These are phyloP conservation scores for Austropuccinia psidii DNA, from an alignment of 1,284 basidiomycete species.

Conservation along the genomic window DNA sequence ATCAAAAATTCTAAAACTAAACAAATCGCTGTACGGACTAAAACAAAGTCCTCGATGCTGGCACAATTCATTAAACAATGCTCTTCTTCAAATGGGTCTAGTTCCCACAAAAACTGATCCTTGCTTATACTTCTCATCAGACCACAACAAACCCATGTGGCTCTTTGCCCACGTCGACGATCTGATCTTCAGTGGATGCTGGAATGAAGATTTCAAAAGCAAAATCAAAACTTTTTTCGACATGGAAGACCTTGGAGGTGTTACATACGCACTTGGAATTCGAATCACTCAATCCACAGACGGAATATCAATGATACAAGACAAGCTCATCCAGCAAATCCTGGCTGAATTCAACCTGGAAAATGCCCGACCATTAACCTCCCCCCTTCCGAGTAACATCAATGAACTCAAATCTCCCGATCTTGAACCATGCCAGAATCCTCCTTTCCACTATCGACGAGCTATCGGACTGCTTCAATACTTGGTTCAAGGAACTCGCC, in stretches of 20 bases:
- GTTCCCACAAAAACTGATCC: neutral
- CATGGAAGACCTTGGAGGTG: neutral
- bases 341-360: neutral
- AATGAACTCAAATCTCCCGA: neutral
- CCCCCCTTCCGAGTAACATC: neutral
- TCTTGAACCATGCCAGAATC: neutral
- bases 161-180: neutral
- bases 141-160: neutral
- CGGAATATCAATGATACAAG: neutral
- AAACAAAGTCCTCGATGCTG: neutral
- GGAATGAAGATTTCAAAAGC: neutral
- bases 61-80: neutral
- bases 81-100: neutral
- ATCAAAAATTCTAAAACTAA: neutral
- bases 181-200: neutral
- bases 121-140: neutral
- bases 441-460: neutral
- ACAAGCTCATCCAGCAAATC: neutral
- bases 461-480: neutral
- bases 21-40: neutral
- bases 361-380: neutral
- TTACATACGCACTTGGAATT: neutral
- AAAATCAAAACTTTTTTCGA: neutral
- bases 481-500: neutral
- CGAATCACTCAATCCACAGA: neutral